Base-by-base conservation (phyloP, 2,329 filamentous ascomycete species). In the Beauveria sp. region DNA sequence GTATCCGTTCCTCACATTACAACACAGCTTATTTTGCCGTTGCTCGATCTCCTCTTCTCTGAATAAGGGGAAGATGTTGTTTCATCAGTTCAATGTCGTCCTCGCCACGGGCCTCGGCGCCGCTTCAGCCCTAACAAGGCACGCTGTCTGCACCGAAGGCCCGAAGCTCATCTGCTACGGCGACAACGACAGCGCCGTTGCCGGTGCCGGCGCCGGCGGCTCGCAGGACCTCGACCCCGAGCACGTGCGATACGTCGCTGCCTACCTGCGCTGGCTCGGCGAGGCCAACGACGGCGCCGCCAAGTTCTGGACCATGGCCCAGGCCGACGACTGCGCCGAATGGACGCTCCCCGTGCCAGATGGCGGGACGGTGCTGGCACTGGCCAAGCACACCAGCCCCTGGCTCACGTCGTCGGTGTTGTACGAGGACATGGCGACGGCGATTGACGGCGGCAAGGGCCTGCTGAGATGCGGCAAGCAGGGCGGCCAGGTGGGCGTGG, bases 371-470 rank as follows among this genome's bases (percentile, higher is more conserved):
- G 66, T 65, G 22, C 52, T 66, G 4, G 65, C 64, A 4, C 59
- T 68, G 9, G 67, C 66, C 54, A 70, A 71, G 65, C 69, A 70
- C 63, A 63, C 66, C 54, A 62, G 51, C 40, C 48, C 55, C 3
- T 46, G 44, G 24, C 37, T 63, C 57, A 64, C 64, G 44, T 67
- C 69, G 9, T 65, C 57, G 41, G 65, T 70, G 10, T 60, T 69
- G 16, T 70, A 65, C 48, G 61, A 61, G 7, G 67, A 70, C 30
- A 65, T 71, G 30, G 70, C 70, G 28, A 63, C 56, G 51, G 67
- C 68, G 34, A 68, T 71, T 6, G 48, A 51, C 47, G 30, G 50
- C 50, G 24, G 2, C 43, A 46, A 24, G 43, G 43, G 43, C 20
- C 20, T 46, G 43, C 10, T 46, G 43, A 22, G 20, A 2, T 53